phyloP scores from a whole-genome alignment of 75 land plant species.

The Larix kaempferi region DNA sequence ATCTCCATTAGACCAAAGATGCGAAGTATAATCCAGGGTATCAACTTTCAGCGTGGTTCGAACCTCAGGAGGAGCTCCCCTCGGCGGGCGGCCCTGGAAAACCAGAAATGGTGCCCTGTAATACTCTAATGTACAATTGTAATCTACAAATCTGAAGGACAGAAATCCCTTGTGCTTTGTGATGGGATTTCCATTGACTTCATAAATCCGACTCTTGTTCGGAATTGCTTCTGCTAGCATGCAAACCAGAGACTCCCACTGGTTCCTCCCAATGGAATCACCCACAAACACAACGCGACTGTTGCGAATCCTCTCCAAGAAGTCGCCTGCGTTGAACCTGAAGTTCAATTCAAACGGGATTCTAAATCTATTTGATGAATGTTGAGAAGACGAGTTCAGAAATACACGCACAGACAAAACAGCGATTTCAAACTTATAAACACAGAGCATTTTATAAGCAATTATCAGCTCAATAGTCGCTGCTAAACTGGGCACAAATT shows the following conservation, averaged over 20 bases:
- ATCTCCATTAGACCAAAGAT: conserved; percentile 56
- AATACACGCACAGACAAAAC: no score
- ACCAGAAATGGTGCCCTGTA: conserved; percentile 76
- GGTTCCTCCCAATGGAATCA: conserved; percentile 87
- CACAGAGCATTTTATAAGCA: no score
- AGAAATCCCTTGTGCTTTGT: conserved; percentile 83
- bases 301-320: conserved; percentile 56
- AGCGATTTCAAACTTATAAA: no score
- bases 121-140: conserved; percentile 78
- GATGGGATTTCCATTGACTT: conserved; percentile 65
- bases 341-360: background rate
- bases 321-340: conserved; percentile 68
- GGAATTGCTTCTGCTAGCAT: conserved; percentile 64
- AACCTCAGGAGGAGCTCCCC: conserved; percentile 29
- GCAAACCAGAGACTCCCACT: conserved; percentile 93
- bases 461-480: no score
- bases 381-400: background rate
- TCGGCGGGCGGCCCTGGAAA: conserved; percentile 42
- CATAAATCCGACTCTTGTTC: conserved; percentile 59
- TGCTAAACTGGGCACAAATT: no score
- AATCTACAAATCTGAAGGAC: conserved; percentile 50
- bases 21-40: conserved; percentile 38
- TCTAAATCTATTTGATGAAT: background rate
- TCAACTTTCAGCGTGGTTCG: conserved; percentile 46
- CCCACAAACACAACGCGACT: conserved; percentile 73